Conservation (phyloP, 2,329 filamentous ascomycete species). For the Aspergillus aculeatinus region DNA sequence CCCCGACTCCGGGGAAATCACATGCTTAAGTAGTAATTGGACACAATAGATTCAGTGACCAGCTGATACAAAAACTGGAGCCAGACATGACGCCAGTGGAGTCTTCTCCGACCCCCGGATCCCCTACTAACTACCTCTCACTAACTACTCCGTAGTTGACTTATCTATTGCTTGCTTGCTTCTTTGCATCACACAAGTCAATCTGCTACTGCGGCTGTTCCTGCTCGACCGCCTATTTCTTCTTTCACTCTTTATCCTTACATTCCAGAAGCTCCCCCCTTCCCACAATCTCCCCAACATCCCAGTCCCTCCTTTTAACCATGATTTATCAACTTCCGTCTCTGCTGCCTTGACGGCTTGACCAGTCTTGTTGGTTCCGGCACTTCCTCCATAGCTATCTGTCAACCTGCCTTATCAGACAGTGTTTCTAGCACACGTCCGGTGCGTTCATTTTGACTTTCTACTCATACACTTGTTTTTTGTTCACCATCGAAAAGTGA, state of each 20-base stretch:
- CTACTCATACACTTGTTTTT: constrained; percentile 3
- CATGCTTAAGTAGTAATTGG: constrained; percentile 22
- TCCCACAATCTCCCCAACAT: background rate
- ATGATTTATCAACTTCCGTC: constrained; percentile 11
- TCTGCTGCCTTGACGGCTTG: constrained; percentile 14
- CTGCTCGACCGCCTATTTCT: constrained; percentile 13
- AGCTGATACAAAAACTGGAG: constrained; percentile 23
- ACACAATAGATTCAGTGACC: constrained; percentile 5
- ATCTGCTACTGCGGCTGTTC: background rate
- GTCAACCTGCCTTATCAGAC: constrained; percentile 11
- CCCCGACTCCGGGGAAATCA: constrained; percentile 9
- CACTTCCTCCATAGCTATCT: constrained; percentile 2
- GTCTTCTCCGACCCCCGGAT: background rate
- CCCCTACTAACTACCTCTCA: background rate
- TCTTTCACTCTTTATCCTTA: constrained; percentile 4
- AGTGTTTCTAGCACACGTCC: background rate
- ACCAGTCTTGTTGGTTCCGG: background rate
- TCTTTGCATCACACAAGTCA: constrained; percentile 14
- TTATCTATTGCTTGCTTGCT: constrained; percentile 7
- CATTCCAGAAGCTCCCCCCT: background rate
- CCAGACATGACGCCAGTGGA: constrained; percentile 25
- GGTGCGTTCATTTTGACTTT: constrained; percentile 15
- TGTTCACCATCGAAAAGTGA: background rate
- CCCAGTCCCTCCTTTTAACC: constrained; percentile 6
- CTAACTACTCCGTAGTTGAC: background rate